A percentile compares a stretch with the other conserved stretches of the same genome.
Conservation (phyloP, 2,329 filamentous ascomycete genomes). For the Massarina eburnea region DNA sequence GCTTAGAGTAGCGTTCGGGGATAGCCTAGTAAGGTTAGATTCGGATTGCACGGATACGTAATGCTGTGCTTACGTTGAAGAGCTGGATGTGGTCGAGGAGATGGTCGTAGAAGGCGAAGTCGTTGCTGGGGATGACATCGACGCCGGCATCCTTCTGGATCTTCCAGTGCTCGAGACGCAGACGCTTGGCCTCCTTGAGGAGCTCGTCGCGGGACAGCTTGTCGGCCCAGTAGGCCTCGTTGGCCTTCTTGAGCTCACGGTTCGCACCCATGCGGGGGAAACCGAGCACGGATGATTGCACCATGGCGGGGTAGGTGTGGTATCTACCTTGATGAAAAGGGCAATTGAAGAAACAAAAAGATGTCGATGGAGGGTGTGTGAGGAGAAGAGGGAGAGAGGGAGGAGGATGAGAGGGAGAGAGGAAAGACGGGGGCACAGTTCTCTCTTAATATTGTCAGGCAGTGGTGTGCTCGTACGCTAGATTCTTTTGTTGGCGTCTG, state of each 20-base stretch:
- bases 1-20: conserved; percentile 89
- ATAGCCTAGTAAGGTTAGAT: conserved; percentile 63
- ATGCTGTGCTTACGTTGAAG: conserved; percentile 68
- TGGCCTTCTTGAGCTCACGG: conserved; percentile 99
- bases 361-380: conserved; percentile 10
- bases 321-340: conserved; percentile 6
- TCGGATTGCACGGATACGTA: not conserved
- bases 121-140: conserved; percentile 97
- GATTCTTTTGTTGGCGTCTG: conserved; percentile 29
- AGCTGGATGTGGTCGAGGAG: conserved; percentile 97
- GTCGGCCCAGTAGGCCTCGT: conserved; percentile 94
- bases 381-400: conserved; percentile 12
- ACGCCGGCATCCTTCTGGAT: conserved; percentile 99
- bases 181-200: conserved; percentile 91
- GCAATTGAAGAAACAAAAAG: conserved; percentile 4
- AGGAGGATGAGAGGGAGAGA: conserved; percentile 12
- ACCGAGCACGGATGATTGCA: conserved; percentile 76
- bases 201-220: conserved; percentile 93
- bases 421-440: conserved; percentile 6
- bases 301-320: conserved; percentile 43
- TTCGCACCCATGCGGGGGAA: conserved; percentile 98
- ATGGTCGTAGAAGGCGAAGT: conserved; percentile 99
- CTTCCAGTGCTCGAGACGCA: conserved; percentile 97
- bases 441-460: conserved; percentile 14
- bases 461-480: conserved; percentile 39